A percentile compares a stretch with the other conserved stretches of the same genome.
phyloP scores from a whole-genome alignment of 495 filamentous ascomycete genomes.

The Aspergillus kassunensis region DNA sequence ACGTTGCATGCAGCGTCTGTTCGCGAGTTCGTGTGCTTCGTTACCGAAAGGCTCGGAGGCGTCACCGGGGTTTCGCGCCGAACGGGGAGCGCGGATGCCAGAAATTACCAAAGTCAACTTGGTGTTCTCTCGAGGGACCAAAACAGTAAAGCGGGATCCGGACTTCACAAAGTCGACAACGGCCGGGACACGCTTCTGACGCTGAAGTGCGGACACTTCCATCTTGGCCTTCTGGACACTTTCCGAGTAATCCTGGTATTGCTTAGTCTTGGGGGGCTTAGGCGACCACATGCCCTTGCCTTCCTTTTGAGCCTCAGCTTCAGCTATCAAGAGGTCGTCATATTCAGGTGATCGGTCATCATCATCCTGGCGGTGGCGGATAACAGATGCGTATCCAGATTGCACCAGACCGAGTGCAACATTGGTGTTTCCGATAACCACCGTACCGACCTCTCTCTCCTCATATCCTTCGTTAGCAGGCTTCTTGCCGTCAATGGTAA shows the following conservation, averaged over 20 bases:
- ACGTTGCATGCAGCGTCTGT: slow-evolving; percentile 82
- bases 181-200: slow-evolving; percentile 88
- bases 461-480: slow-evolving; percentile 88
- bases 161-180: slow-evolving; percentile 97
- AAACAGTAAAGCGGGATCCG: slow-evolving; percentile 86
- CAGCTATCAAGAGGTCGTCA: slow-evolving; percentile 84
- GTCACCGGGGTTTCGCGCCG: slow-evolving; percentile 75
- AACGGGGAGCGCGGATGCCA: slow-evolving; percentile 87
- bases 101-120: slow-evolving; percentile 95
- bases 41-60: slow-evolving; percentile 90
- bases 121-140: slow-evolving; percentile 88
- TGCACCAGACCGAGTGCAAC: slow-evolving; percentile 80
- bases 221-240: slow-evolving; percentile 92
- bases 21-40: slow-evolving; percentile 88
- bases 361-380: slow-evolving; percentile 89
- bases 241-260: slow-evolving; percentile 86
- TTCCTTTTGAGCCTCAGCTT: slow-evolving; percentile 78
- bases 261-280: slow-evolving; percentile 74
- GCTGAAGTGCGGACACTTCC: slow-evolving; percentile 76
- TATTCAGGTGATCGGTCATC: slow-evolving; percentile 89
- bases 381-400: slow-evolving; percentile 87
- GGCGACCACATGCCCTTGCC: slow-evolving; percentile 91
- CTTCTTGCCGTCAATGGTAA: slow-evolving; percentile 85
- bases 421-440: slow-evolving; percentile 80
- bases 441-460: slow-evolving; percentile 88